These are phyloP conservation scores for Leptoxyphium fumago DNA, from an alignment of 2,329 filamentous ascomycete species.

Conservation along the genomic window DNA sequence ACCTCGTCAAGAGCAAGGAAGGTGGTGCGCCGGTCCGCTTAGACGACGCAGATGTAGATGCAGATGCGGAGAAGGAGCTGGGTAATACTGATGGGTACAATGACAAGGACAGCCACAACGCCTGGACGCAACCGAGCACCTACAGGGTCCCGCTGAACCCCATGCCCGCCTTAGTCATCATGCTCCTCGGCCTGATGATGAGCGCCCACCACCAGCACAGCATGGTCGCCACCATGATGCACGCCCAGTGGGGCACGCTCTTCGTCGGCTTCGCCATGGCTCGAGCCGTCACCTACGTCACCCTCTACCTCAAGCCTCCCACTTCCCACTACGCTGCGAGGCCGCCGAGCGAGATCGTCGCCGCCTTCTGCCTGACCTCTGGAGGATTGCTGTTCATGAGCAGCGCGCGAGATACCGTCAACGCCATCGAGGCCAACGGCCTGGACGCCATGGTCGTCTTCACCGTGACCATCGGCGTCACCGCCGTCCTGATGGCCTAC, in stretches of 20 bases:
- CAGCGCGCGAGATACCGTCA: constrained; percentile 64
- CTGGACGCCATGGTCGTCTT: constrained; percentile 90
- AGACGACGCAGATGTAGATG: not conserved
- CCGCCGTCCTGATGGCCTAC: constrained; percentile 76
- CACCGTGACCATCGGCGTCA: constrained; percentile 72
- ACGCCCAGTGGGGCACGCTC: constrained; percentile 84
- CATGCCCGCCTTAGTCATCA: constrained; percentile 71
- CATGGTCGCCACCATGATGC: constrained; percentile 80
- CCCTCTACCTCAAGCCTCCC: constrained; percentile 67
- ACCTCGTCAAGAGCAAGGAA: constrained; percentile 24
- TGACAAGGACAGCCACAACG: constrained; percentile 17
- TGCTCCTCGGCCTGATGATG: constrained; percentile 90
- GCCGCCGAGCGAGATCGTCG: constrained; percentile 79
- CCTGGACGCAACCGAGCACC: constrained; percentile 45
- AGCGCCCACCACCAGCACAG: constrained; percentile 72
- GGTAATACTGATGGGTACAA: not conserved
- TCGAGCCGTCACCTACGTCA: constrained; percentile 62
- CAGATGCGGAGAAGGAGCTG: not conserved
- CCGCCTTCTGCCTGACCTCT: constrained; percentile 71
- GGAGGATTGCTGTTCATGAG: constrained; percentile 89
- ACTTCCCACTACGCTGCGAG: constrained; percentile 66
- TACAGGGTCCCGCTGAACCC: constrained; percentile 75
- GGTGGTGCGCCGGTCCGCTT: constrained; percentile 6
- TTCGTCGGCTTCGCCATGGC: constrained; percentile 68
- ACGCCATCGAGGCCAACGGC: constrained; percentile 59